phyloP scores from a whole-genome alignment of 2,329 filamentous ascomycete species.

The Diplodia mutila region DNA sequence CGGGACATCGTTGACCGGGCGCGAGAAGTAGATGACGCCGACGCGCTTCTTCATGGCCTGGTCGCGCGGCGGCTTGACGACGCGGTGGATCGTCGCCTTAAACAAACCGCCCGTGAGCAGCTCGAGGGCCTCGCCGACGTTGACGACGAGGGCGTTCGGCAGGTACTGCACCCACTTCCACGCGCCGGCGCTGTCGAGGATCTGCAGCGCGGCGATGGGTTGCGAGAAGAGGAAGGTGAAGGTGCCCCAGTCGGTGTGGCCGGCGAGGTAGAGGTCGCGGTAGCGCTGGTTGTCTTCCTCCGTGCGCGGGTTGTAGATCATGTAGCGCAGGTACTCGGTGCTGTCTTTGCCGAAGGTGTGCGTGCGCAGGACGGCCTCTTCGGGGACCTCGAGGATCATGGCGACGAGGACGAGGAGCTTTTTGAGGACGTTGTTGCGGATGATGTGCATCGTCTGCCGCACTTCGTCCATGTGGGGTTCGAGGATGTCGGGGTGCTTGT shows the following conservation, averaged over 20 bases:
- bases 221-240: constrained; percentile 35
- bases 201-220: constrained; percentile 35
- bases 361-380: neutral
- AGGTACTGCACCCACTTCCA: constrained; percentile 37
- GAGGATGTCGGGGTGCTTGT: neutral
- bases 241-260: constrained; percentile 36
- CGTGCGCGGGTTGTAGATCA: constrained; percentile 10
- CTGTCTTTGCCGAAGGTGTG: constrained; percentile 7
- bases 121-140: constrained; percentile 40
- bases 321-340: constrained; percentile 12
- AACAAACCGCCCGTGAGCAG: constrained; percentile 54
- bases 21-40: constrained; percentile 35
- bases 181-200: constrained; percentile 31
- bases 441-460: constrained; percentile 6
- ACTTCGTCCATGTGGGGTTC: constrained; percentile 6
- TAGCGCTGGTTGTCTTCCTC: constrained; percentile 6
- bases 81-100: constrained; percentile 52
- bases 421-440: neutral
- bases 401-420: constrained; percentile 10
- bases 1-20: constrained; percentile 1
- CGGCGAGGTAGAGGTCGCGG: constrained; percentile 39
- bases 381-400: constrained; percentile 2
- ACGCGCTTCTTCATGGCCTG: constrained; percentile 42
- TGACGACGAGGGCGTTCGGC: constrained; percentile 35
- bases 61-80: constrained; percentile 49